Evolutionary conservation across 805 yeast genomes (phyloP), one percentile per base, ranked within the genome.

Genomic region (Cyberlindnera mississippiensis): DNA sequence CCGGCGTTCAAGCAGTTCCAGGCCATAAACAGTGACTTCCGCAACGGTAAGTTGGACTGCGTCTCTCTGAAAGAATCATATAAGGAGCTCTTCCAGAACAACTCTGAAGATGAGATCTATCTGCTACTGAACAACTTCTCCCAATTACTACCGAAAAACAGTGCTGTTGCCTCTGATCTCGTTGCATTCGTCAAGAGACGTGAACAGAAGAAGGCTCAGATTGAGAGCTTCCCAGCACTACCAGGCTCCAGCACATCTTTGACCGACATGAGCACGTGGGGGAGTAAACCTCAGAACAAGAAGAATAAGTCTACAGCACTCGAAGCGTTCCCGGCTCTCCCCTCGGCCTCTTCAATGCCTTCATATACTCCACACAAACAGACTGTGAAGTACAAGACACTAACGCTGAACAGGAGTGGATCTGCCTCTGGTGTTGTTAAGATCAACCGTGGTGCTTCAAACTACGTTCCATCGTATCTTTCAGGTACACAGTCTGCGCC

Each of bases 71-170:
- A 76, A 13, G 51, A 54, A 3, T 59, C 65, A 4, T 84, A 82
- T 59, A 57, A 64, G 29, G 54, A 62, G 1, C 55, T 86, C 10
- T 85, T 86, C 51, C 57, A 53, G 0, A 48, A 53, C 3, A 54
- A 47, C 9, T 38, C 59, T 0, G 58, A 67, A 45, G 73, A 74
- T 6, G 89, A 86, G 43, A 59, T 81, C 13, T 66, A 72, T 42
- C 59, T 84, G 6, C 61, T 87, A 35, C 46, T 86, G 6, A 72
- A 71, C 41, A 91, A 85, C 49, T 64, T 82, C 39, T 64, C 80
- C 4, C 83, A 81, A 48, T 59, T 81, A 2, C 76, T 72, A 50
- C 72, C 80, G 1, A 53, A 63, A 14, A 61, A 62, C n/a, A 71
- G 82, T 0, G 53, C 63, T 1, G 71, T 74, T 42, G 63, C 67